These are phyloP conservation scores for Lentinula edodes DNA, from an alignment of 768 basidiomycete genomes.

Conservation along the genomic window DNA sequence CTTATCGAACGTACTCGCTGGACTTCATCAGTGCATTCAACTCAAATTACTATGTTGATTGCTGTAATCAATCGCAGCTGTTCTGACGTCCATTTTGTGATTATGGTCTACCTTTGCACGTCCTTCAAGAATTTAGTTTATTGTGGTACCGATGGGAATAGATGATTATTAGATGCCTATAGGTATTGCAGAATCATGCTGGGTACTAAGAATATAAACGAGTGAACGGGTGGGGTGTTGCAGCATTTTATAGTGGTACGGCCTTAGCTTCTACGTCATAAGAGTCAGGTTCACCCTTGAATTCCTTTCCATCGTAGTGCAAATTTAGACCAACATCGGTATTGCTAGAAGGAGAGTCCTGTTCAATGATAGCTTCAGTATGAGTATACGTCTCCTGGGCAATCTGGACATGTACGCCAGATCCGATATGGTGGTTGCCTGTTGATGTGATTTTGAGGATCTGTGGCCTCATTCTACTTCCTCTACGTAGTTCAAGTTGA, in stretches of 20 bases:
- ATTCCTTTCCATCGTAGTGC: not conserved
- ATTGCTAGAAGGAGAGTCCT: not conserved
- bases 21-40: too few relatives aligned
- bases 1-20: too few relatives aligned
- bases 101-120: too few relatives aligned
- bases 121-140: too few relatives aligned
- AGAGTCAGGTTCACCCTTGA: not conserved
- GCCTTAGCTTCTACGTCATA: conserved; percentile 2
- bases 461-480: conserved; percentile 8
- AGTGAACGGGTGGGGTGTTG: not conserved
- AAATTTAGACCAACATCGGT: not conserved
- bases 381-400: conserved; percentile 9
- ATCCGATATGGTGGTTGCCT: conserved; percentile 33
- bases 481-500: conserved; percentile 31
- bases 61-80: too few relatives aligned
- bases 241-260: not conserved
- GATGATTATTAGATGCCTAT: too few relatives aligned
- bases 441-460: conserved; percentile 14
- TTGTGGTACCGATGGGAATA: too few relatives aligned
- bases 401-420: conserved; percentile 52
- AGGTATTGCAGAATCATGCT: too few relatives aligned
- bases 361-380: conserved; percentile 6
- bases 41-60: too few relatives aligned
- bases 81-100: too few relatives aligned
- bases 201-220: not conserved